Conservation (phyloP, 176 grass and related monocot species). For the maize (Zea mays) region DNA sequence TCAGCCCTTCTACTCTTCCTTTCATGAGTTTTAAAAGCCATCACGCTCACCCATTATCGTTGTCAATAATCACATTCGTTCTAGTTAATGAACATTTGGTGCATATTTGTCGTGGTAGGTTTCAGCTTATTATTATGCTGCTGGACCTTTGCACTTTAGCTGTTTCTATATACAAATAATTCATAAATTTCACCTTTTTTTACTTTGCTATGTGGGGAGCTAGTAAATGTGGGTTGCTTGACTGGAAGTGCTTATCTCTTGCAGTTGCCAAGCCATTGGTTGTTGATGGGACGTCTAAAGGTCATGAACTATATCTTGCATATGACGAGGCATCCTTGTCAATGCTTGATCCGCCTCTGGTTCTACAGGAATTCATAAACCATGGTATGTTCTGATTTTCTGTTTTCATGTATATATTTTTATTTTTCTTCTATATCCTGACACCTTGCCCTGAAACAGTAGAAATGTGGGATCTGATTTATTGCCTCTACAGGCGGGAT, state of each 20-base stretch:
- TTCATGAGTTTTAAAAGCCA: background rate
- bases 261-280: slow-evolving; percentile 75
- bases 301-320: slow-evolving; percentile 67
- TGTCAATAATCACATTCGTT: background rate
- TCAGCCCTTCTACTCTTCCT: background rate
- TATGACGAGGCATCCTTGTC: slow-evolving; percentile 76
- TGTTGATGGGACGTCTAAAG: slow-evolving; percentile 75
- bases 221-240: slow-evolving; percentile 26
- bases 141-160: background rate
- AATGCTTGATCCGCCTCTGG: slow-evolving; percentile 67
- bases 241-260: slow-evolving; percentile 32
- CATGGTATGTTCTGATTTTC: slow-evolving; percentile 51
- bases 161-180: background rate
- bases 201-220: background rate
- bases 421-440: background rate
- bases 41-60: background rate
- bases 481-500: slow-evolving; percentile 57
- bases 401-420: slow-evolving; percentile 1
- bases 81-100: background rate
- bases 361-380: slow-evolving; percentile 82
- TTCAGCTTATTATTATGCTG: slow-evolving; percentile 6
- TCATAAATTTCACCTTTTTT: background rate
- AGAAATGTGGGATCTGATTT: slow-evolving; percentile 31
- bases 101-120: background rate
- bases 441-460: slow-evolving; percentile 1